These are phyloP conservation scores for Saposhnikovia divaricata DNA, from an alignment of 129 eudicot species.

Conservation along the genomic window DNA sequence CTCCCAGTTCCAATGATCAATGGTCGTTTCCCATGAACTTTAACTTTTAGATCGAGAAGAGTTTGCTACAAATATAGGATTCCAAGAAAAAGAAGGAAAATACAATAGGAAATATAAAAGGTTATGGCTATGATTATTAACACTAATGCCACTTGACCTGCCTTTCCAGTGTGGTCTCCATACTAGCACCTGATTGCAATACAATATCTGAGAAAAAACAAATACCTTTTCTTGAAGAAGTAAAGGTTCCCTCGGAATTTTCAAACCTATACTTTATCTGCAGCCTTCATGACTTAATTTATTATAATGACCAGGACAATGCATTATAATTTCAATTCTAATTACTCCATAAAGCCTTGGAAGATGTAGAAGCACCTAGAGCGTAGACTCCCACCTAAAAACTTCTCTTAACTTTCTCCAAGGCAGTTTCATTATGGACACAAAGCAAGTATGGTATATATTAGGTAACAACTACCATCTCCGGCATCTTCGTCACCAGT, in stretches of 20 bases:
- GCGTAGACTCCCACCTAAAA: background rate
- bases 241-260: background rate
- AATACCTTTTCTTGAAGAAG: background rate
- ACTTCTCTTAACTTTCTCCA: no score
- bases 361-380: background rate
- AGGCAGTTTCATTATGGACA: background rate
- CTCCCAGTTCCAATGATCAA: background rate
- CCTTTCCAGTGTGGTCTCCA: background rate
- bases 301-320: background rate
- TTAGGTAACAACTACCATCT: no score
- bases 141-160: background rate
- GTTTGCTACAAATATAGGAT: background rate
- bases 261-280: background rate
- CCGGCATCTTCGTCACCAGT: no score
- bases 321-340: background rate
- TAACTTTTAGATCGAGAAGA: background rate
- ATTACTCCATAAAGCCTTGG: background rate
- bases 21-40: background rate
- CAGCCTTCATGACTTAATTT: background rate
- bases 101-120: background rate
- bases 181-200: background rate
- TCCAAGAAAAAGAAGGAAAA: background rate
- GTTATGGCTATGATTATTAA: background rate
- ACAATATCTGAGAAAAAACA: background rate
- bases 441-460: no score